These are phyloP conservation scores for Pichia gijzeniarum DNA, from an alignment of 805 yeast genomes.

Conservation along the genomic window DNA sequence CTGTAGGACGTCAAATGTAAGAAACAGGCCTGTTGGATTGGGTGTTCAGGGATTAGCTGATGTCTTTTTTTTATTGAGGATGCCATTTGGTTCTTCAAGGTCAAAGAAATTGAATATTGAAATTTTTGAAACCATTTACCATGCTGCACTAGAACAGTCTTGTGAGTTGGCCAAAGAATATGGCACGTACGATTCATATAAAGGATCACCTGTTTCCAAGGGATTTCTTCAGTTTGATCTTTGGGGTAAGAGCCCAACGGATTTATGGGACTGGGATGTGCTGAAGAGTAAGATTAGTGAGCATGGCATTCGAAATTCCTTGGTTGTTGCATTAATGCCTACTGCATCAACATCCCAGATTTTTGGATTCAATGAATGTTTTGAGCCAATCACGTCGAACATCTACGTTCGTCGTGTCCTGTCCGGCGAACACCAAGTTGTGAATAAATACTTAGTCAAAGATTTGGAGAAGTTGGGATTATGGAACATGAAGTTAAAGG, in stretches of 20 bases:
- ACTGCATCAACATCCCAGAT: constrained; percentile 97
- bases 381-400: constrained; percentile 93
- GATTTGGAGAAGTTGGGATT: constrained; percentile 77
- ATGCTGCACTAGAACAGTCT: constrained; percentile 86
- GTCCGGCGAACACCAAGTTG: constrained; percentile 91
- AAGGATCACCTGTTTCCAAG: constrained; percentile 85
- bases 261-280: constrained; percentile 79
- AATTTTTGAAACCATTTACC: constrained; percentile 93
- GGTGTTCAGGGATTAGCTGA: constrained; percentile 99
- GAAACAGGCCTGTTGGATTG: constrained; percentile 89
- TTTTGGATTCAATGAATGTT: constrained; percentile 89
- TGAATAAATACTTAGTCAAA: constrained; percentile 75
- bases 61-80: constrained; percentile 66
- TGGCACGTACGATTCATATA: constrained; percentile 68
- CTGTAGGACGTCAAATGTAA: constrained; percentile 69
- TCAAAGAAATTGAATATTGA: constrained; percentile 74
- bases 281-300: constrained; percentile 52
- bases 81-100: constrained; percentile 80
- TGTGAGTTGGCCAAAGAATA: constrained; percentile 63
- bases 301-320: constrained; percentile 79
- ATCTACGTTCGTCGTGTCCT: constrained; percentile 85
- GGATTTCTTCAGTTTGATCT: constrained; percentile 83
- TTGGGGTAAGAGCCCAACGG: constrained; percentile 78
- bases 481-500: constrained; percentile 78
- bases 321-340: constrained; percentile 93